Percentiles rank a stretch among this genome's conserved stretches.
These are phyloP conservation scores for Claviceps lovelessii DNA, from an alignment of 2,329 filamentous ascomycete species.

Conservation along the genomic window DNA sequence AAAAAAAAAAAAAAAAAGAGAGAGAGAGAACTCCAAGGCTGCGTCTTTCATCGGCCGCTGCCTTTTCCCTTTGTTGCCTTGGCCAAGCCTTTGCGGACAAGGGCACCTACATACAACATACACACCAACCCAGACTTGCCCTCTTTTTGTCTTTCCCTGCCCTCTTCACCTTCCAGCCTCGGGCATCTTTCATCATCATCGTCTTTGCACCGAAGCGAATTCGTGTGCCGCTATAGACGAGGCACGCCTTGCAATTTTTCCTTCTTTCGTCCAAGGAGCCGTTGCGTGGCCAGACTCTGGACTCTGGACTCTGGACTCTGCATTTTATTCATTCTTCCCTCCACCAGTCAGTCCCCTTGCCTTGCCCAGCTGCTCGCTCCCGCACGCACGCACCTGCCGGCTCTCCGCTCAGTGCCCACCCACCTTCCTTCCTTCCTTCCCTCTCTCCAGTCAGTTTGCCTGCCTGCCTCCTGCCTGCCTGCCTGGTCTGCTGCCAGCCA, in stretches of 20 bases:
- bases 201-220: not conserved
- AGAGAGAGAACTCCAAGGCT: not conserved
- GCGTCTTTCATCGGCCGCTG: no score
- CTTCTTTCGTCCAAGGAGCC: not conserved
- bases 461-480: no score
- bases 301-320: not conserved
- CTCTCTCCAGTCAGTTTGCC: no score
- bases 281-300: not conserved
- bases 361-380: not conserved
- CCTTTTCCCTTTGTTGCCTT: no score
- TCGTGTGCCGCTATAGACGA: not conserved
- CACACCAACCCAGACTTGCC: no score
- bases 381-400: not conserved
- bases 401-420: not conserved
- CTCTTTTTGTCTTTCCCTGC: not conserved
- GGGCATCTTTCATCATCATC: constrained; percentile 1
- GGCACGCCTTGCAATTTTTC: not conserved
- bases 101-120: no score
- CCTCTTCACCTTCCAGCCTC: not conserved
- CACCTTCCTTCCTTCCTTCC: no score
- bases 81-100: no score
- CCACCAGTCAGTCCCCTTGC: not conserved
- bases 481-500: no score
- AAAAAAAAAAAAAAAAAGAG: no score
- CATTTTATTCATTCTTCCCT: not conserved